Base-by-base conservation (phyloP, 441 rosid species). In the Pelargonium australe region DNA sequence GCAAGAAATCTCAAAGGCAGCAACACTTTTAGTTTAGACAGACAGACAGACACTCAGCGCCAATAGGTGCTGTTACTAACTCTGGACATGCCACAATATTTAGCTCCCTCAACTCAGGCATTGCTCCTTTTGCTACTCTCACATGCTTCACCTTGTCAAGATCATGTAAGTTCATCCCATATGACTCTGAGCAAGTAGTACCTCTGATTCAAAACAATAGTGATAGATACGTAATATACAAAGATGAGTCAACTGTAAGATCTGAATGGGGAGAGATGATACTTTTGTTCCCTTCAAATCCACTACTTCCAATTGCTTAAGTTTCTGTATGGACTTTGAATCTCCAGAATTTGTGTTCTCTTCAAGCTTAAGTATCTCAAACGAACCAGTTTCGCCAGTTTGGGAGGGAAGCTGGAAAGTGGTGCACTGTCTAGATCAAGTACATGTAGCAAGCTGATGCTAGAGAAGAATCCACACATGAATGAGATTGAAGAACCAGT, bases 271-370 rank as follows among this genome's bases (percentile, higher is more conserved):
- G 44, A 70, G 58, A 14, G 44, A 45, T 34, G 9, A 45, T 14
- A 70, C 63, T 6, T 7, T 12, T 14, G 73, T 70, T 23, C 65
- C 44, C 65, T 70, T 70, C 31, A 70, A 61, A 57, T 70, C 73
- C n/a, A 70, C 37, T 28, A 47, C 49, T 41, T 70, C 73, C 5
- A 70, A n/a, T 43, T 70, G 65, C 73, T 70, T 58, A 43, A 70
- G 68, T 37, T 63, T 70, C 58, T 51, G 68, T 34, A 70, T 70
- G 19, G 68, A 64, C 14, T 45, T 0, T 68, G 68, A 28, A 70
- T 20, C 3, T 43, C 25, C 68, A 49, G 17, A 17, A 70, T n/a
- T 40, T 49, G 28, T 3, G 73, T 70, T 14, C 55, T 20, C 63
- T 63, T 64, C 44, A 70, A 64, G 61, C 68, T 64, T 23, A 64